These are phyloP conservation scores for Helotiales sp. DNA, from an alignment of 2,329 filamentous ascomycete genomes.

Conservation along the genomic window DNA sequence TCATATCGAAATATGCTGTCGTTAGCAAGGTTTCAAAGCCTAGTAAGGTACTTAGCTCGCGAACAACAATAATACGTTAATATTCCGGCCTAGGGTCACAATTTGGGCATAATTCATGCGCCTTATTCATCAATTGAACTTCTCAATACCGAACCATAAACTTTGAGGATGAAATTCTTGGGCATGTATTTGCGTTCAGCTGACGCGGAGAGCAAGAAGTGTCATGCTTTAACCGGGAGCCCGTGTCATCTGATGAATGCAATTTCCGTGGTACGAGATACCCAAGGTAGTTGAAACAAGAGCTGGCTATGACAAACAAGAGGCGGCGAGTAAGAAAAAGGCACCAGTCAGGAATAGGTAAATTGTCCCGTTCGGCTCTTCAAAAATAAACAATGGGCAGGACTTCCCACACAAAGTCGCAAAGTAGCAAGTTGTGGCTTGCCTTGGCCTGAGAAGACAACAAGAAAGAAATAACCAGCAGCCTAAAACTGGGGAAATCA, in stretches of 20 bases:
- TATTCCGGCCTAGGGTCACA: neutral
- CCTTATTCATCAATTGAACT: neutral
- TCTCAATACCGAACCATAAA: neutral
- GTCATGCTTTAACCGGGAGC: neutral
- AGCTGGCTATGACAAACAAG: neutral
- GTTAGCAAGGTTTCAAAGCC: constrained; percentile 5
- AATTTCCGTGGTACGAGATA: constrained; percentile 1
- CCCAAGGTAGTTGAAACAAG: neutral
- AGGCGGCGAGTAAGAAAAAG: neutral
- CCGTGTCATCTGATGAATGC: neutral
- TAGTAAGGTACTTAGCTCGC: neutral
- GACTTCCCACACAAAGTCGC: neutral
- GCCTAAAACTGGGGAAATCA: neutral
- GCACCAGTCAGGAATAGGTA: neutral
- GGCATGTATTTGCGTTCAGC: neutral
- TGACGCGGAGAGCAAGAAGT: neutral
- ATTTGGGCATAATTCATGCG: constrained; percentile 18
- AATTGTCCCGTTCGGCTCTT: neutral
- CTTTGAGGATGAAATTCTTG: neutral
- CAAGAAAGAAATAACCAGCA: neutral
- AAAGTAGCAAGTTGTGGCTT: neutral
- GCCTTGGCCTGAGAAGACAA: neutral
- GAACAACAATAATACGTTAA: neutral
- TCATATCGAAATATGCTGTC: neutral
- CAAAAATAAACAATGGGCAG: neutral